Evolutionary conservation across 495 filamentous ascomycete genomes (phyloP), one percentile per base, ranked within the genome.

Genomic region (Lepidopterella palustris): DNA sequence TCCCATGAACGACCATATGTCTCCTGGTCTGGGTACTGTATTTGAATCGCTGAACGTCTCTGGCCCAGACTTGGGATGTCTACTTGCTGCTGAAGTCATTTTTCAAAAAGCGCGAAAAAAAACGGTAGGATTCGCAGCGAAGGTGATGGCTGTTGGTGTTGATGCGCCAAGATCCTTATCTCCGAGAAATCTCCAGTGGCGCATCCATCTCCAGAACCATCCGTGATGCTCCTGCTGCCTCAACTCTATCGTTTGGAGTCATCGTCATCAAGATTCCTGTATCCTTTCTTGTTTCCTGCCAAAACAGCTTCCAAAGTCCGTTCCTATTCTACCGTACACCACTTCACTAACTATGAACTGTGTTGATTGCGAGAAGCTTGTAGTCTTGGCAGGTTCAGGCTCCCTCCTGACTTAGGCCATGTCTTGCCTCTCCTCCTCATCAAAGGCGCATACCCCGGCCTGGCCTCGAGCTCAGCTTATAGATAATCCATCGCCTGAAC

Each of bases 1-100:
- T 40, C 67, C 65, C 25, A 73, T 70, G 63, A 77, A 77, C 40
- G 71, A 54, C 51, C 25, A 54, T 3, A 15, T 24, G n/a, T 54
- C 51, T 18, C 5, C 35, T 54, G 51, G 27, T 40, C 15, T 54
- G 6, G 51, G 51, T 24, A 54, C 15, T 6, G 24, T 24, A 13
- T 25, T 10, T 27, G 23, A 42, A 10, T 18, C 18, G 35, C 35
- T 42, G 13, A 42, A 42, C 3, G 9, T 3, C 35, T 42, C 35
- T 10, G 35, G 35, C 18, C 18, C 35, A 13, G 13, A 18, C 9
- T 42, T 42, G 13, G 18, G 13, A 11, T 42, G 35, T 42, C 35
- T 11, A 13, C 35, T 42, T 42, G 35, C 35, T 3, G 35, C 18
- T 11, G 35, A 42, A 10, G 35, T 42, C 35, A 42, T 42, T 11